Evolutionary conservation across 2,329 filamentous ascomycete species (phyloP), one percentile per base, ranked within the genome.

Genomic region (Penicillium hordei): DNA sequence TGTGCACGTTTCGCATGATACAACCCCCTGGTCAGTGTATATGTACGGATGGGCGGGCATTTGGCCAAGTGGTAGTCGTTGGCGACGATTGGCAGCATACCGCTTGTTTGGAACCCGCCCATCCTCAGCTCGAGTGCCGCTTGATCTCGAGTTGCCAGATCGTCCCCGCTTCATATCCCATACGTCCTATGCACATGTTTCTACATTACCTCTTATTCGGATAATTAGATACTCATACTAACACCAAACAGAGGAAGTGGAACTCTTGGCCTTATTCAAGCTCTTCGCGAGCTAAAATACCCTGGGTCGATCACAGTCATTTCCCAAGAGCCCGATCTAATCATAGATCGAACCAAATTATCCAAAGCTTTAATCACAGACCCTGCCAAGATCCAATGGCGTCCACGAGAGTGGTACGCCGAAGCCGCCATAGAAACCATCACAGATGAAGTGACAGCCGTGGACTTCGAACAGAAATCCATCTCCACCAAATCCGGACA

Each of bases 311-410:
- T 99, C 65, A 95, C 92, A 0, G 81, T 96, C 68, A 87, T 99
- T 68, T 88, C 90, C 13, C 87, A 85, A 63, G 94, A 99, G 75
- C 89, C 90, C 23, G 89, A 94, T 72, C 83, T 89, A 34, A 93
- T 93, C 33, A 93, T 97, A 67, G 94, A 99, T 78, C 86, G 94
- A 21, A 91, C 94, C 12, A 97, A 97, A 81, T 83, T 99, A 42
- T 97, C 93, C 70, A 99, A 99, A 77, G 91, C 93, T 0, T 82
- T 99, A 13, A 83, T 97, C 61, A 86, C 90, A 7, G 93, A 99
- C 71, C 75, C 86, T 1, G 82, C 83, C 44, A 96, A 96, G 77
- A 78, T 96, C 43, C 86, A 89, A 42, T 89, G 87, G 82, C 84
- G 94, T 60, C 84, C 90, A 52, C 82, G 86, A 62, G 85, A 87